Percentiles rank a stretch among this genome's conserved stretches.
Evolutionary conservation across 306 rosid genomes (phyloP).

Genomic region (Inga leiocalycina): DNA sequence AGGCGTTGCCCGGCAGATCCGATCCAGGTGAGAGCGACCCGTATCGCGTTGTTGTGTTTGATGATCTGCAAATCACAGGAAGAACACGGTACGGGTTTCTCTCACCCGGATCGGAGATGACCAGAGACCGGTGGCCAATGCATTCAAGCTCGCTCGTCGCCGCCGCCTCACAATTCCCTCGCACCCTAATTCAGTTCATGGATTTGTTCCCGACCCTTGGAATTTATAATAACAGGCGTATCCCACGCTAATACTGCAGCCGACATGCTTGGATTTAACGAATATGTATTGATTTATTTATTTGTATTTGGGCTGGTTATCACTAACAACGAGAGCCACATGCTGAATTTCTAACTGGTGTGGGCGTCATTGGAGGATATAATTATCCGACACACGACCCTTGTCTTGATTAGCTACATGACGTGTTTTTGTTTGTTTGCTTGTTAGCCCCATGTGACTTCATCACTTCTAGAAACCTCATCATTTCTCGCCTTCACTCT

Average conservation of each 20-base stretch:
- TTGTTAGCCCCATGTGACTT: not conserved
- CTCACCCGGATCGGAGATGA: conserved; percentile 12
- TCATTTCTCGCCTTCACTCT: not conserved
- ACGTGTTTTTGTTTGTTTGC: not conserved
- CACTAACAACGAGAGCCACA: not conserved
- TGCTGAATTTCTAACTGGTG: not conserved
- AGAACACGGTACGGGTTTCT: not conserved
- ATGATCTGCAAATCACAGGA: not conserved
- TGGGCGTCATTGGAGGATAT: not conserved
- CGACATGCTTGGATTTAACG: not conserved
- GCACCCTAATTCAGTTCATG: not conserved
- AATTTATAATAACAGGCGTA: not conserved
- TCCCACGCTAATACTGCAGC: not conserved
- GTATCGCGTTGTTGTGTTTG: not conserved
- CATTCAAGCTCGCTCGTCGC: not conserved
- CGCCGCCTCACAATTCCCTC: not conserved
- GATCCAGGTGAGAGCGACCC: conserved; percentile 26
- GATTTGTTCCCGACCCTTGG: not conserved
- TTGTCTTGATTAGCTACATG: not conserved
- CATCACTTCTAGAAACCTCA: not conserved
- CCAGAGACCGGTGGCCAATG: not conserved
- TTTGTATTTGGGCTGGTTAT: no score
- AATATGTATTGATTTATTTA: no score
- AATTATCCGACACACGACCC: not conserved
- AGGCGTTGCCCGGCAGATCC: not conserved